These are phyloP conservation scores for Suillus lakei DNA, from an alignment of 768 basidiomycete species.

Conservation along the genomic window DNA sequence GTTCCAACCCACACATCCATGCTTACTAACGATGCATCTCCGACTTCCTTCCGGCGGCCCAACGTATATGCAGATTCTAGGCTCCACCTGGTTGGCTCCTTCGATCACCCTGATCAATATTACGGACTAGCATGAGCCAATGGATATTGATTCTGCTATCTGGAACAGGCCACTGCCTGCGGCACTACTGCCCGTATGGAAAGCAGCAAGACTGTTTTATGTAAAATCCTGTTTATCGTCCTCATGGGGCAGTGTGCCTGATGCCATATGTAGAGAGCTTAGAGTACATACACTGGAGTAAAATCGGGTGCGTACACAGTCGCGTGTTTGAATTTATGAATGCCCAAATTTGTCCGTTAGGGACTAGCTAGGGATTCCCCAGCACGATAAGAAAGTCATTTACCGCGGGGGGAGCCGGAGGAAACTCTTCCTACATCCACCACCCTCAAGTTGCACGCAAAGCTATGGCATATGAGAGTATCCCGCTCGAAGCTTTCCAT, in stretches of 20 bases:
- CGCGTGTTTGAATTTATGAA: neutral
- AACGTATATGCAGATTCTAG: neutral
- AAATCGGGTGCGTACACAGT: neutral
- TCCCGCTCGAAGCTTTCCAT: constrained; percentile 53
- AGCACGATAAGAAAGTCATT: neutral
- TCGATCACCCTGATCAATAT: neutral
- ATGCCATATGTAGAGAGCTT: too few species aligned
- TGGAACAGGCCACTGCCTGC: neutral
- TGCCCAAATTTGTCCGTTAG: neutral
- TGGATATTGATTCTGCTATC: neutral
- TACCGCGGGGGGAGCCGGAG: neutral
- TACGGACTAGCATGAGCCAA: neutral
- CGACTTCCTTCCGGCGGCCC: neutral
- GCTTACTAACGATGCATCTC: neutral
- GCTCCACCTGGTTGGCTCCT: neutral
- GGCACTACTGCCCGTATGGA: neutral
- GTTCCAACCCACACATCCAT: too few species aligned
- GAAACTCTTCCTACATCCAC: neutral
- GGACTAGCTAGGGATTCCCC: neutral
- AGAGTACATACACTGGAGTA: too few species aligned
- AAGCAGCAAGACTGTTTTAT: too few species aligned
- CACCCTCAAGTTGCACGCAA: neutral
- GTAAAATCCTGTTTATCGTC: too few species aligned
- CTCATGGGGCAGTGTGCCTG: too few species aligned
- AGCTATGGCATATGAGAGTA: constrained; percentile 47